A percentile compares a stretch with the other conserved stretches of the same genome.
Conservation (phyloP, 805 yeast species). For the Saturnispora halmiae region DNA sequence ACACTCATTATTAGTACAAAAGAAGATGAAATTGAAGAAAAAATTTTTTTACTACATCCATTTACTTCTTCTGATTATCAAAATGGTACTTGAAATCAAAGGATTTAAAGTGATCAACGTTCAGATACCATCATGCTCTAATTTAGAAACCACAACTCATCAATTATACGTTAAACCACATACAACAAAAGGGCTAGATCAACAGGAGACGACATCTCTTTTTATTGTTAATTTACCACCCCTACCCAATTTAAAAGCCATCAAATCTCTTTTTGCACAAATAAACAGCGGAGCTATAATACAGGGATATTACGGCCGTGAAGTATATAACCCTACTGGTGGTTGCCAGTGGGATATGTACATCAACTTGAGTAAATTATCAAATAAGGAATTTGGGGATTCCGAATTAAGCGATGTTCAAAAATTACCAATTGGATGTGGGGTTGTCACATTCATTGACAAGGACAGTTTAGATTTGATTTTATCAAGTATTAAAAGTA, state of each 20-base stretch:
- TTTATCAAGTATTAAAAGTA: constrained; percentile 49
- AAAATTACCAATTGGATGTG: constrained; percentile 65
- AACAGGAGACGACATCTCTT: constrained; percentile 43
- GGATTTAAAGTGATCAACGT: constrained; percentile 50
- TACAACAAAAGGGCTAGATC: constrained; percentile 30
- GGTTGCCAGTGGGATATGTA: constrained; percentile 31
- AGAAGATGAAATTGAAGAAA: not conserved
- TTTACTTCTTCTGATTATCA: no score
- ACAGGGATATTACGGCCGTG: constrained; percentile 31
- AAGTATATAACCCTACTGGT: constrained; percentile 25
- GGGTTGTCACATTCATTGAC: constrained; percentile 67
- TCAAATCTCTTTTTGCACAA: constrained; percentile 49
- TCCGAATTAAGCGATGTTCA: constrained; percentile 27
- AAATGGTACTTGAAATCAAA: constrained; percentile 32
- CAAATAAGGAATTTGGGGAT: constrained; percentile 40
- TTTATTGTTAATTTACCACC: constrained; percentile 74
- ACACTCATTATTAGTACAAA: constrained; percentile 1
- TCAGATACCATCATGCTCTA: constrained; percentile 27
- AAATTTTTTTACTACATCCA: not conserved
- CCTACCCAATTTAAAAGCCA: constrained; percentile 39
- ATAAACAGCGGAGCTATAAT: constrained; percentile 59
- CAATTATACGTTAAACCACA: constrained; percentile 63
- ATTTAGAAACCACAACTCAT: constrained; percentile 31
- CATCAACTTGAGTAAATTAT: constrained; percentile 47
- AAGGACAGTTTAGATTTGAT: constrained; percentile 58